Conservation (phyloP, 257 asterid species). For the Nemophila menziesii region DNA sequence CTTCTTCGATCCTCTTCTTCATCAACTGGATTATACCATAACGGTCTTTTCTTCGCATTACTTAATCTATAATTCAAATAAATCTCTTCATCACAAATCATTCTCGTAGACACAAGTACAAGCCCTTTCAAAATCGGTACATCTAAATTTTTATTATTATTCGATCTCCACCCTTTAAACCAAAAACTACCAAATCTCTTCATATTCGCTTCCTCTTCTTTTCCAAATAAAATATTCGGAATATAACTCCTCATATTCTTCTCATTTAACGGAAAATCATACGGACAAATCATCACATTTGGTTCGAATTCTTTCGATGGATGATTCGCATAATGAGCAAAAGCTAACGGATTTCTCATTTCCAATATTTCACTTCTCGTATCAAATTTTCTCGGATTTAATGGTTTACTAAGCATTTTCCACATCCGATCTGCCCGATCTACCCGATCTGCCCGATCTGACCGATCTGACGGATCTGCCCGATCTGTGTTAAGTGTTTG, state of each 20-base stretch:
- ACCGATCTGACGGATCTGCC: slow-evolving; percentile 31
- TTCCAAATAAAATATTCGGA: slow-evolving; percentile 71
- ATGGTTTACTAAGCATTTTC: slow-evolving; percentile 74
- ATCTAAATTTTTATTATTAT: slow-evolving; percentile 12
- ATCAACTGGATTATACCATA: slow-evolving; percentile 78
- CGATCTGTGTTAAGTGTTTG: slow-evolving; percentile 13
- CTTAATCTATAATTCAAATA: slow-evolving; percentile 79
- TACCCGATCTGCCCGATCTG: slow-evolving; percentile 43
- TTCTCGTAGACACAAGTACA: slow-evolving; percentile 62
- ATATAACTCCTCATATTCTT: slow-evolving; percentile 58
- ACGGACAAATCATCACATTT: slow-evolving; percentile 78
- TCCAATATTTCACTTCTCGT: slow-evolving; percentile 48
- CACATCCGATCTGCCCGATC: slow-evolving; percentile 57
- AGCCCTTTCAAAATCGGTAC: slow-evolving; percentile 51
- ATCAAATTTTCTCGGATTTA: slow-evolving; percentile 28
- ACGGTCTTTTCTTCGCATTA: slow-evolving; percentile 63
- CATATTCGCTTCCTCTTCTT: slow-evolving; percentile 45
- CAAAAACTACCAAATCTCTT: slow-evolving; percentile 68
- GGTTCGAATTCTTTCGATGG: slow-evolving; percentile 57
- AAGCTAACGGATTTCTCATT: slow-evolving; percentile 79
- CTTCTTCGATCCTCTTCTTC: slow-evolving; percentile 83
- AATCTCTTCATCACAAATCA: slow-evolving; percentile 64
- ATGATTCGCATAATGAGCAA: slow-evolving; percentile 85
- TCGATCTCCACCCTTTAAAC: slow-evolving; percentile 77
- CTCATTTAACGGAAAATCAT: slow-evolving; percentile 62